phyloP scores from a whole-genome alignment of 768 basidiomycete genomes.

The Pleurotus citrinopileatus region DNA sequence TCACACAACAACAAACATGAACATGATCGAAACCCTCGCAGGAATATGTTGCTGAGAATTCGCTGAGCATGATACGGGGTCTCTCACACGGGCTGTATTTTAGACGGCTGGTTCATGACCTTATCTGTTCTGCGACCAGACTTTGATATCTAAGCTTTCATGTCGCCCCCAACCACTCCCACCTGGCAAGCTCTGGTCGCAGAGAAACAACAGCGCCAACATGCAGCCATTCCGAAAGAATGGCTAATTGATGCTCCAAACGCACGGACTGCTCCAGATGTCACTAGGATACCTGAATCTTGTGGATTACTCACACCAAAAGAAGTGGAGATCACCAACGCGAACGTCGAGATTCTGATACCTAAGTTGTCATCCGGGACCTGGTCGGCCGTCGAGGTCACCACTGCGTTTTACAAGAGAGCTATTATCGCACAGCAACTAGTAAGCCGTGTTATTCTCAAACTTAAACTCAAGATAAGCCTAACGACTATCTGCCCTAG shows the following conservation, averaged over 20 bases:
- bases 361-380: constrained; percentile 39
- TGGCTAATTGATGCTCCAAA: constrained; percentile 47
- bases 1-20: constrained; percentile 16
- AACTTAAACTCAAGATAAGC: background rate
- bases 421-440: constrained; percentile 69
- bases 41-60: too few species aligned
- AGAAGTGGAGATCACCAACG: constrained; percentile 63
- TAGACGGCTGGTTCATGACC: too few species aligned
- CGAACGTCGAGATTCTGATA: constrained; percentile 41
- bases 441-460: constrained; percentile 27
- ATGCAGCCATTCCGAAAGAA: constrained; percentile 47
- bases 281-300: constrained; percentile 43
- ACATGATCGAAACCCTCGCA: background rate
- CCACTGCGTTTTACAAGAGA: constrained; percentile 61
- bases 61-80: too few species aligned
- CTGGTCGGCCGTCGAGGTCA: constrained; percentile 59
- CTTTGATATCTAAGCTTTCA: background rate
- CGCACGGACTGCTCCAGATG: constrained; percentile 36
- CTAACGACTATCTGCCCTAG: constrained; percentile 30
- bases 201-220: constrained; percentile 44
- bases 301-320: constrained; percentile 48
- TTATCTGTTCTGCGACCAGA: too few species aligned
- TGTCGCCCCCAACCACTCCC: background rate
- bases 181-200: constrained; percentile 25
- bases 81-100: too few species aligned